Conservation (phyloP, 805 yeast species). For the Candida endomychidarum region DNA sequence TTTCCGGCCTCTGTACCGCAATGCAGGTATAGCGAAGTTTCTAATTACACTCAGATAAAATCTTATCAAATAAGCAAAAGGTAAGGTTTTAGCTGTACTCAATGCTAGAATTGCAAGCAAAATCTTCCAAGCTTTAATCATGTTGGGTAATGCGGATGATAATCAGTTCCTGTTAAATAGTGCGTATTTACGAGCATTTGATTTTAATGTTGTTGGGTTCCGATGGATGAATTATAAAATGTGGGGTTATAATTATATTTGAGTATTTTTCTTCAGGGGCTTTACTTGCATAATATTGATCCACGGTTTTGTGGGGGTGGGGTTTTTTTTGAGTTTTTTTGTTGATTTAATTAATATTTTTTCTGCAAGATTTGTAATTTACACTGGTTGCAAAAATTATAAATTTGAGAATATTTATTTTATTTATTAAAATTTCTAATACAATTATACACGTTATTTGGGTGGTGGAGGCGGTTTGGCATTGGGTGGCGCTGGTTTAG, state of each 20-base stretch:
- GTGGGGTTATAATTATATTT: neutral
- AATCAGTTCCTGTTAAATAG: no score
- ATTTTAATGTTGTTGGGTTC: no score
- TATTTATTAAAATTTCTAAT: neutral
- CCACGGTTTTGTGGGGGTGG: no score
- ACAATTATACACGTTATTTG: neutral
- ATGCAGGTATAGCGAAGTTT: conserved; percentile 40
- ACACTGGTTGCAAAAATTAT: neutral
- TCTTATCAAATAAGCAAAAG: conserved; percentile 63
- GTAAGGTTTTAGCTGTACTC: conserved; percentile 61
- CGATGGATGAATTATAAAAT: neutral
- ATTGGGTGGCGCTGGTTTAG: conserved; percentile 11
- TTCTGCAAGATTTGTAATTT: neutral
- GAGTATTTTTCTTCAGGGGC: no score
- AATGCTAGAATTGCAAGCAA: conserved; percentile 21
- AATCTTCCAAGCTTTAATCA: neutral
- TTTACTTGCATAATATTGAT: no score
- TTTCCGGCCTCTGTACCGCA: conserved; percentile 18
- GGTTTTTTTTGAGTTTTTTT: neutral
- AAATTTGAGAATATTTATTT: neutral
- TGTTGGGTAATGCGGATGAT: neutral
- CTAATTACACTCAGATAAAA: conserved; percentile 52
- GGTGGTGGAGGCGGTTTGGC: conserved; percentile 9
- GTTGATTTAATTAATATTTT: neutral
- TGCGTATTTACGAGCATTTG: no score